Evolutionary conservation across 148 eudicot species (phyloP).

Genomic region (Vaccinium vitisidaea): DNA sequence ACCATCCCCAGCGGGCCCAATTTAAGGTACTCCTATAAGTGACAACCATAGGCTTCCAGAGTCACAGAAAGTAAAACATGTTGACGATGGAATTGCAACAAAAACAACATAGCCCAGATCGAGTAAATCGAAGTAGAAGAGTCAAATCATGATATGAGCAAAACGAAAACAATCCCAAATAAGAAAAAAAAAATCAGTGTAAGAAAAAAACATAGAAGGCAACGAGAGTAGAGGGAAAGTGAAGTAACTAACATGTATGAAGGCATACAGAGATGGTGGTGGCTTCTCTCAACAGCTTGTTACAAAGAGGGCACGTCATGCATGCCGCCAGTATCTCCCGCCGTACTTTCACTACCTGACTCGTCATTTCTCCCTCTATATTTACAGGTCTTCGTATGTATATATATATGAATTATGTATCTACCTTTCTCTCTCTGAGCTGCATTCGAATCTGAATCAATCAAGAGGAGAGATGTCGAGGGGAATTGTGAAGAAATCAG

Average conservation of each 20-base stretch:
- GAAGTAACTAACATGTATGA: constrained; percentile 43
- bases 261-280: constrained; percentile 63
- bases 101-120: not conserved
- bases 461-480: not conserved
- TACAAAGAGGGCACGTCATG: constrained; percentile 75
- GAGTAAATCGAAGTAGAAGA: not conserved
- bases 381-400: not conserved
- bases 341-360: constrained; percentile 46
- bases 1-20: no score
- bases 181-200: not conserved
- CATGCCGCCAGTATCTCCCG: constrained; percentile 50
- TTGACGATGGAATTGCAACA: not conserved
- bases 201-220: not conserved
- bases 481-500: not conserved
- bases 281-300: constrained; percentile 42
- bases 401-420: not conserved
- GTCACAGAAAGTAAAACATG: not conserved
- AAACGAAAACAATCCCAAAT: not conserved
- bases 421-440: not conserved
- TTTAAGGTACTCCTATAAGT: not conserved
- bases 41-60: not conserved
- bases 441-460: constrained; percentile 9
- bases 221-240: not conserved
- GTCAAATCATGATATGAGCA: constrained; percentile 17
- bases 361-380: constrained; percentile 25